Evolutionary conservation across 2,329 filamentous ascomycete species (phyloP).

Genomic region (Akanthomyces lecanii): DNA sequence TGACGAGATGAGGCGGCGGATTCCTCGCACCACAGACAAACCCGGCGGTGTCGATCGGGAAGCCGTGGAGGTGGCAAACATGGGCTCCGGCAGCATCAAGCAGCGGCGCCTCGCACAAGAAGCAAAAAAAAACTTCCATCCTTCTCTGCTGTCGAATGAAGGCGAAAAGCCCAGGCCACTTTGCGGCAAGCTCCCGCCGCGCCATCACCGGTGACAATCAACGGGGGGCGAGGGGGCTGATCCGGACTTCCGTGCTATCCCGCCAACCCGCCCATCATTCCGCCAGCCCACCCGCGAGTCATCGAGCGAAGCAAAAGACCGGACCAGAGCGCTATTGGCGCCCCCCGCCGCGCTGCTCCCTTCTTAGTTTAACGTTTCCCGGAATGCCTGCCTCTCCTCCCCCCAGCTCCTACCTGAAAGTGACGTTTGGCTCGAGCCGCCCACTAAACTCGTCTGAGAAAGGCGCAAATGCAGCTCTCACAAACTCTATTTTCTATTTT

Average conservation of each 20-base stretch:
- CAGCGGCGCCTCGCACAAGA: neutral
- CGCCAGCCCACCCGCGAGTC: slow-evolving; percentile 3
- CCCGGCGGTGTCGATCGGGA: slow-evolving; percentile 11
- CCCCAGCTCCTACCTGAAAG: neutral
- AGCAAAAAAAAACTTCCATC: neutral
- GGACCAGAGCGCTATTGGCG: neutral
- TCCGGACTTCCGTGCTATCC: slow-evolving; percentile 8
- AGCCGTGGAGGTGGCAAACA: slow-evolving; percentile 9
- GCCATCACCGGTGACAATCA: slow-evolving; percentile 1
- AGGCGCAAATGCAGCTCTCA: slow-evolving; percentile 7
- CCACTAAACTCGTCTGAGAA: slow-evolving; percentile 14
- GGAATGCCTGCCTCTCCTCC: neutral
- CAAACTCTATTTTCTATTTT: slow-evolving; percentile 12
- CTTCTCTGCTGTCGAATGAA: neutral
- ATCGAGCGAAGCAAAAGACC: slow-evolving; percentile 7
- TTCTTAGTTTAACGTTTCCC: neutral
- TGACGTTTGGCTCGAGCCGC: slow-evolving; percentile 15
- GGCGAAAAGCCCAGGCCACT: slow-evolving; percentile 1
- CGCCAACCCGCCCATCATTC: slow-evolving; percentile 3
- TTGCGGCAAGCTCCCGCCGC: slow-evolving; percentile 12
- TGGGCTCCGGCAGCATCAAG: neutral
- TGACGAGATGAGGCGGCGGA: neutral
- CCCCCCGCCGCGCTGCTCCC: neutral
- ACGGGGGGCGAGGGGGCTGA: slow-evolving; percentile 4
- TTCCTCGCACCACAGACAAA: neutral